These are phyloP conservation scores for Lonicera japonica DNA, from an alignment of 129 eudicot genomes.

Conservation along the genomic window DNA sequence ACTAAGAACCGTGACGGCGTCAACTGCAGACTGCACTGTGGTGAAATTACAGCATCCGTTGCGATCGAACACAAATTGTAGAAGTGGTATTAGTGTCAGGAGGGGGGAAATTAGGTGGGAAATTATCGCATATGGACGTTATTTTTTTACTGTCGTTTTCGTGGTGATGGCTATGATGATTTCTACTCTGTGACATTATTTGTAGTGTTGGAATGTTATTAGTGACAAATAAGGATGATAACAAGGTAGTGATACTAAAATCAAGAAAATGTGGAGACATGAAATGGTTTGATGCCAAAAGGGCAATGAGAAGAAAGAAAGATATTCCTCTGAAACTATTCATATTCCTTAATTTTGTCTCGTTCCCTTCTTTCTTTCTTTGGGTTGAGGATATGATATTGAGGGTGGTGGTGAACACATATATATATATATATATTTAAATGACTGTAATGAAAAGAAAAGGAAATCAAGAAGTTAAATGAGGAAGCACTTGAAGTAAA, in stretches of 20 bases:
- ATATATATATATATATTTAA: no score
- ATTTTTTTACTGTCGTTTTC: conserved; percentile 16
- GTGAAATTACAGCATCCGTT: conserved; percentile 92
- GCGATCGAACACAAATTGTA: conserved; percentile 61
- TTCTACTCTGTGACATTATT: conserved; percentile 7
- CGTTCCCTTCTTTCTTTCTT: no score
- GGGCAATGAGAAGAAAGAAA: conserved; percentile 30
- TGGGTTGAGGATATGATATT: background rate
- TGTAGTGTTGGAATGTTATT: background rate
- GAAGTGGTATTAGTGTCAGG: conserved; percentile 71
- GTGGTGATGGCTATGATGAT: conserved; percentile 22
- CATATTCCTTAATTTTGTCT: conserved; percentile 19
- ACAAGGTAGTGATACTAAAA: conserved; percentile 7
- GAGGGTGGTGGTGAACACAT: background rate
- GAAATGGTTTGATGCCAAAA: conserved; percentile 50
- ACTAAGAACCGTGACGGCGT: conserved; percentile 42
- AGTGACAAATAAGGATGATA: background rate
- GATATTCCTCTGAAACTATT: conserved; percentile 18
- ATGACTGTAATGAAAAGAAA: background rate
- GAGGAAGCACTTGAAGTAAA: conserved; percentile 67
- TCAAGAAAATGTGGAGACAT: conserved; percentile 17
- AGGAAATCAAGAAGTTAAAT: conserved; percentile 7
- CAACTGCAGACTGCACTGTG: conserved; percentile 73
- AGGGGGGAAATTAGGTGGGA: conserved; percentile 63
- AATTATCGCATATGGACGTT: conserved; percentile 54